Base-by-base conservation (phyloP, 78 protist species). In the Speleostelium caveatum region DNA sequence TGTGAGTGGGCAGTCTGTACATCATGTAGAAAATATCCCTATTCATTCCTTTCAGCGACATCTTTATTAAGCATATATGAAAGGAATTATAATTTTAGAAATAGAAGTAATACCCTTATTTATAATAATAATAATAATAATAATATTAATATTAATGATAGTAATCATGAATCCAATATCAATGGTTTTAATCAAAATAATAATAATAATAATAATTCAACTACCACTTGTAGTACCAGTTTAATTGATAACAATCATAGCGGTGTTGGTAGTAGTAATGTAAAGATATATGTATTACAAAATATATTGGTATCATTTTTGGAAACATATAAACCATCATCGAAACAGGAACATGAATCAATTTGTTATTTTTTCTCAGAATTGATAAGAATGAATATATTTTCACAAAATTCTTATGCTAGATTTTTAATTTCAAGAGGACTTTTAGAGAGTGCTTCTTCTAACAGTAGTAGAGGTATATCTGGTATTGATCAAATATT, bases 1-100 rank as follows among this genome's bases (percentile, higher is more conserved):
- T 83, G 91, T 59, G 91, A 83, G 60, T 83, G 91, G 91, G 91
- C 91, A 2, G n/a, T n/a, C n/a, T 51, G 67, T 24, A 83, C 91
- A 2, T 51, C 65, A 5, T 83, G 79, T 69, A 51, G 91, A 60
- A 83, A 69, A 22, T 38, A 58, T 42, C 60, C 79, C 39, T 83
- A 59, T 24, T 32, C 75, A 21, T 51, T 55, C 42, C 21, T 58
- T 22, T 41, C 74, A 2, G 91, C 91, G 30, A n/a, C 79, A n/a
- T 83, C 91, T 26, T 24, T 83, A 19, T 69, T 83, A 42, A 69
- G 45, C 41, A 30, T 30, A 1, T 83, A 68, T 83, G 79, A 53
- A 83, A 53, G 45, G 39, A 78, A 78, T 78, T 28, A 66, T 30
- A 69, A 69, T 63, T 56, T 35, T 39, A 69, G 33, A 69, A 71